Conservation (phyloP, 768 basidiomycete genomes). For the Cyclocybe aegerita region DNA sequence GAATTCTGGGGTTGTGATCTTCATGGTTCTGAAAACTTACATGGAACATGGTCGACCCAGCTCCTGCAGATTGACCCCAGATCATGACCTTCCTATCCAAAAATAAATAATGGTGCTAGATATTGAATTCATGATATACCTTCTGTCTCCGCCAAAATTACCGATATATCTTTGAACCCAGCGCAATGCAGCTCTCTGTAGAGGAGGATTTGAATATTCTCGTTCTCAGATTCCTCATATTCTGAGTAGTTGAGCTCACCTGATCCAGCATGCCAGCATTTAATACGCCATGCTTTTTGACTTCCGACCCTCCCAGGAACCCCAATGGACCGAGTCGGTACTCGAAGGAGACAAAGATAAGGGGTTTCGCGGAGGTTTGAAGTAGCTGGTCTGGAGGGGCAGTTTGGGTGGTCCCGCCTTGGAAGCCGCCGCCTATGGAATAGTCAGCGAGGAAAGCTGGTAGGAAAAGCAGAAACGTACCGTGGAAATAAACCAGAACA, state of each 20-base stretch:
- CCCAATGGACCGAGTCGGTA: slow-evolving; percentile 43
- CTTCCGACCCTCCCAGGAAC: slow-evolving; percentile 34
- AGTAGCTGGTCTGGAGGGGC: slow-evolving; percentile 31
- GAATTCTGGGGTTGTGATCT: too few species aligned
- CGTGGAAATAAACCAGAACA: slow-evolving; percentile 44
- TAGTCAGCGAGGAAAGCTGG: neutral
- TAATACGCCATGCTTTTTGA: slow-evolving; percentile 29
- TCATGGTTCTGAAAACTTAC: slow-evolving; percentile 15
- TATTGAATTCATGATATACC: slow-evolving; percentile 14
- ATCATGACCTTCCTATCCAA: slow-evolving; percentile 35
- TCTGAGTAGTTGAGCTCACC: slow-evolving; percentile 22
- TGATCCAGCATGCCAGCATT: slow-evolving; percentile 43
- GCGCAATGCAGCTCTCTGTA: slow-evolving; percentile 31
- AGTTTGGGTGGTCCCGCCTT: slow-evolving; percentile 33
- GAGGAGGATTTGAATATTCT: neutral
- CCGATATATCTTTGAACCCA: slow-evolving; percentile 38
- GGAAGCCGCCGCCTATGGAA: slow-evolving; percentile 39
- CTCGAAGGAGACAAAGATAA: slow-evolving; percentile 42
- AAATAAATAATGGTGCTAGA: neutral
- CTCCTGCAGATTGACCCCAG: slow-evolving; percentile 43
- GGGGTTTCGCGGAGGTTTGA: slow-evolving; percentile 26
- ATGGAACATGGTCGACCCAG: slow-evolving; percentile 41
- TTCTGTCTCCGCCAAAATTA: slow-evolving; percentile 36
- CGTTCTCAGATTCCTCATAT: neutral
- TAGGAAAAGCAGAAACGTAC: slow-evolving; percentile 14